Conservation (phyloP, 2,329 filamentous ascomycete species). For the Ambrosiella xylebori region DNA sequence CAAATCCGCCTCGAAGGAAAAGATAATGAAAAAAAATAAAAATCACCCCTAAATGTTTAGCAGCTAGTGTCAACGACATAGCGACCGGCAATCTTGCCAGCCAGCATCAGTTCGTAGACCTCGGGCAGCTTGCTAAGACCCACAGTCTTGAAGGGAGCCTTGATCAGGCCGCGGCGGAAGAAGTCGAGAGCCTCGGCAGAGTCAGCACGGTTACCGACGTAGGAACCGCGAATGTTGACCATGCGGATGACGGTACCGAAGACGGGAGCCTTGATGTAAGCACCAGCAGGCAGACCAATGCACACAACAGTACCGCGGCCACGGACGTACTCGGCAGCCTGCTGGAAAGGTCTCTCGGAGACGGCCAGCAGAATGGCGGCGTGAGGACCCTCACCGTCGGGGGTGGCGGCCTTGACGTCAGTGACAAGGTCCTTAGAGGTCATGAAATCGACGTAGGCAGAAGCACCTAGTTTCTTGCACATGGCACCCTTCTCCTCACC, state of each 20-base stretch:
- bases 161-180: slow-evolving; percentile 67
- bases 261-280: slow-evolving; percentile 66
- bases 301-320: slow-evolving; percentile 68
- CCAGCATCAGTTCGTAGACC: slow-evolving; percentile 61
- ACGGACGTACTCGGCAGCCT: slow-evolving; percentile 77
- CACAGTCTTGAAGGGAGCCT: slow-evolving; percentile 70
- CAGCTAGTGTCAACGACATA: slow-evolving; percentile 62
- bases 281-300: slow-evolving; percentile 72
- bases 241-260: slow-evolving; percentile 80
- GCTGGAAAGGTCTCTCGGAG: slow-evolving; percentile 84
- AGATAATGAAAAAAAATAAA: background rate
- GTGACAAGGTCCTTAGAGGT: slow-evolving; percentile 60
- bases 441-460: slow-evolving; percentile 63
- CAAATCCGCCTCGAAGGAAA: background rate
- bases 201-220: slow-evolving; percentile 85
- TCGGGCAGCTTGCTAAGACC: slow-evolving; percentile 63
- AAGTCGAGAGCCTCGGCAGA: slow-evolving; percentile 82
- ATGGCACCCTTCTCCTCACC: slow-evolving; percentile 66
- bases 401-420: slow-evolving; percentile 66
- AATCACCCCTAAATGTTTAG: slow-evolving; percentile 22
- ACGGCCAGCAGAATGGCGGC: slow-evolving; percentile 77
- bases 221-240: slow-evolving; percentile 82
- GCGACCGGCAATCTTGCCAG: slow-evolving; percentile 56
- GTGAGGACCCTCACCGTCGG: slow-evolving; percentile 69
- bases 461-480: slow-evolving; percentile 52